Evolutionary conservation across 2,329 filamentous ascomycete genomes (phyloP).

Genomic region (Arthrobotrys megalospora): DNA sequence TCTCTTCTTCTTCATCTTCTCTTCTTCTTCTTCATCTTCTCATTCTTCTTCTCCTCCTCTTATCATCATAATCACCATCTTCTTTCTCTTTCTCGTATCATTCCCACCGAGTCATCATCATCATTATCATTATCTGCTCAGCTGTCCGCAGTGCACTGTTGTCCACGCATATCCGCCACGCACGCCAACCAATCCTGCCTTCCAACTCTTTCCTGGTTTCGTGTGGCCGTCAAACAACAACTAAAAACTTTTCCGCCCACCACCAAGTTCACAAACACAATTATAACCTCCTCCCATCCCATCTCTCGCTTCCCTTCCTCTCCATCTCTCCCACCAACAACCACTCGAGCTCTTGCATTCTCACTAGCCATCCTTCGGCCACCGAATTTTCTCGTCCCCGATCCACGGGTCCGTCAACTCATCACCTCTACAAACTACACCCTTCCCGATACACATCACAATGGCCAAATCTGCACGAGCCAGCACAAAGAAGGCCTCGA

Average conservation of each 20-base stretch:
- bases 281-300: slow-evolving; percentile 12
- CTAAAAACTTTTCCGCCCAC: slow-evolving; percentile 23
- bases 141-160: slow-evolving; percentile 1
- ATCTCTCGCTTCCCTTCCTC: slow-evolving; percentile 18
- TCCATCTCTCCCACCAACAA: slow-evolving; percentile 24
- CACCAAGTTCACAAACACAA: slow-evolving; percentile 35
- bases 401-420: slow-evolving; percentile 28
- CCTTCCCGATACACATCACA: slow-evolving; percentile 30
- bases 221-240: slow-evolving; percentile 57
- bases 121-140: neutral
- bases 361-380: neutral
- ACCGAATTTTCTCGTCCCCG: neutral
- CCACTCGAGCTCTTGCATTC: slow-evolving; percentile 32
- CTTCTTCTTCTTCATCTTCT: neutral
- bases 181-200: slow-evolving; percentile 1
- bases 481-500: slow-evolving; percentile 58
- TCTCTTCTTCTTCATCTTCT: slow-evolving; percentile 1
- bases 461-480: slow-evolving; percentile 61
- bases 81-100: slow-evolving; percentile 5
- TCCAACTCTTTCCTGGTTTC: slow-evolving; percentile 9
- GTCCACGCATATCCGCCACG: slow-evolving; percentile 31
- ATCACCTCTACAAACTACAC: slow-evolving; percentile 14
- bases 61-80: neutral
- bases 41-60: slow-evolving; percentile 4
- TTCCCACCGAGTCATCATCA: slow-evolving; percentile 23